These are phyloP conservation scores for Rutidosis leptorrhynchoides DNA, from an alignment of 129 eudicot genomes.

Conservation along the genomic window DNA sequence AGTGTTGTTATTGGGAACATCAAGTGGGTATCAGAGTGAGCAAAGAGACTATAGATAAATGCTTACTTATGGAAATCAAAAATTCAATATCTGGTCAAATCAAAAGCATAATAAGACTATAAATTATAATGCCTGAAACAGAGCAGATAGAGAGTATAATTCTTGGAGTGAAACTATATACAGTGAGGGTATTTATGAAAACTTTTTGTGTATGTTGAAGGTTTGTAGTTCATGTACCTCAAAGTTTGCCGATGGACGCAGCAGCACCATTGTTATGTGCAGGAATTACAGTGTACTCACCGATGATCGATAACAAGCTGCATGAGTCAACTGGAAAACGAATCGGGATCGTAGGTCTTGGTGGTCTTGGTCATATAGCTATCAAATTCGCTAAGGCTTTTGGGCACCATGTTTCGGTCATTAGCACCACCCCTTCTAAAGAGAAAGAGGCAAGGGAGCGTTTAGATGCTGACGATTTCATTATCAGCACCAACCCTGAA, in stretches of 20 bases:
- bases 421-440: conserved; percentile 86
- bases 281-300: conserved; percentile 76
- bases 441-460: conserved; percentile 61
- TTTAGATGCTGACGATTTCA: conserved; percentile 76
- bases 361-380: conserved; percentile 89
- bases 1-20: no score
- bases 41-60: no score
- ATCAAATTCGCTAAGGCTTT: conserved; percentile 84
- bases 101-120: no score
- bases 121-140: no score
- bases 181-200: background rate
- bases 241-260: conserved; percentile 66
- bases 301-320: conserved; percentile 48
- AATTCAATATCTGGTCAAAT: no score
- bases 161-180: background rate
- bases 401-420: conserved; percentile 81
- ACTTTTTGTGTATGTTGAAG: conserved; percentile 20
- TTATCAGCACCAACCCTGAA: conserved; percentile 50
- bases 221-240: conserved; percentile 70
- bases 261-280: conserved; percentile 90
- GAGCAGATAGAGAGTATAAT: background rate
- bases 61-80: no score
- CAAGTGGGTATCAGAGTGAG: no score
- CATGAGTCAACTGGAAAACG: conserved; percentile 39
- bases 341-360: conserved; percentile 74